Percentiles rank a stretch among this genome's conserved stretches.
phyloP scores from a whole-genome alignment of 2,329 filamentous ascomycete genomes.

The Curvularia sp. region DNA sequence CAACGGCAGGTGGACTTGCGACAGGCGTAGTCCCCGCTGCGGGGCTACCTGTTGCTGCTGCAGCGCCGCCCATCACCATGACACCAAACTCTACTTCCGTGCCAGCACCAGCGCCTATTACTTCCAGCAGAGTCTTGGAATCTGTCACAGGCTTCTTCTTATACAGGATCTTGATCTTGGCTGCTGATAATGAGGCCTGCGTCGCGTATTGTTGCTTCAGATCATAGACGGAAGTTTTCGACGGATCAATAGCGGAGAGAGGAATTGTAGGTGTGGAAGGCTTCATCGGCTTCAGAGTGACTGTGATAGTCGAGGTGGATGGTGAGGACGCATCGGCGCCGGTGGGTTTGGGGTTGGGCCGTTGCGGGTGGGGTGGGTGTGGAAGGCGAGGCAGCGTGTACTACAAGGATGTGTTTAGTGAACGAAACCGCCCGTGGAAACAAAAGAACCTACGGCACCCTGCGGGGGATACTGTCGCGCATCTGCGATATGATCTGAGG shows the following conservation, averaged over 20 bases:
- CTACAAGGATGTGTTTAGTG: slow-evolving; percentile 51
- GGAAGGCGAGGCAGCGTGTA: slow-evolving; percentile 75
- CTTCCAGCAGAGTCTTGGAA: slow-evolving; percentile 76
- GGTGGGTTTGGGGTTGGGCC: slow-evolving; percentile 52
- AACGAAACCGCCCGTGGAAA: slow-evolving; percentile 28
- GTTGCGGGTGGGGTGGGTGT: slow-evolving; percentile 60
- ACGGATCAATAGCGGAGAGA: slow-evolving; percentile 65
- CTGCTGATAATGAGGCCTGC: slow-evolving; percentile 63
- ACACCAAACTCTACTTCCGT: slow-evolving; percentile 75
- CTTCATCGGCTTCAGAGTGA: slow-evolving; percentile 77
- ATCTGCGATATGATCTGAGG: slow-evolving; percentile 90
- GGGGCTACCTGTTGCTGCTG: slow-evolving; percentile 51
- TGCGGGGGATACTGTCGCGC: slow-evolving; percentile 77
- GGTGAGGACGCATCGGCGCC: slow-evolving; percentile 40
- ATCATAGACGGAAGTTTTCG: slow-evolving; percentile 77
- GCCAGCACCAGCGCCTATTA: slow-evolving; percentile 64
- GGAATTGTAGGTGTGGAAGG: slow-evolving; percentile 66
- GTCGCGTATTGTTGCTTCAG: slow-evolving; percentile 74
- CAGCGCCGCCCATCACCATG: slow-evolving; percentile 78
- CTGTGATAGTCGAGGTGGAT: slow-evolving; percentile 55
- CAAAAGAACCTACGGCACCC: slow-evolving; percentile 68
- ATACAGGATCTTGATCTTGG: slow-evolving; percentile 84
- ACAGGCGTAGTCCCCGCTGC: slow-evolving; percentile 53
- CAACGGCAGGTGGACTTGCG: slow-evolving; percentile 57
- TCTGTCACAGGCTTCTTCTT: slow-evolving; percentile 87